Base-by-base conservation (phyloP, 352 stramenopile genomes). In the Phytophthora brassicae region DNA sequence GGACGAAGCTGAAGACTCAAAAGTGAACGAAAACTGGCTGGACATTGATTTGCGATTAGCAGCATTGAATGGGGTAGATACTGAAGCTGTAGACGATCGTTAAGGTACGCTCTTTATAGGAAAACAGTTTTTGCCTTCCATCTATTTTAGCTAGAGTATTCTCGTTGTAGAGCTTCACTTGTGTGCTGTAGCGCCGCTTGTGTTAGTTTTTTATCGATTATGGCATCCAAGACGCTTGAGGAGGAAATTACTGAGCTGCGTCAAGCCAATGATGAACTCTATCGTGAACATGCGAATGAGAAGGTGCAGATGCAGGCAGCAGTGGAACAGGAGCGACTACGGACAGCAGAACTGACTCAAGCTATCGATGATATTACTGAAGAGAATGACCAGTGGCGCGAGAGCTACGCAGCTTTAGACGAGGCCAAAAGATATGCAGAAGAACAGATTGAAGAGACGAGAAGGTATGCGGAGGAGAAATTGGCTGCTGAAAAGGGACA, bases 221-320 rank as follows among this genome's bases (percentile, higher is more conserved):
- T 62, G 46, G 56, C 48, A 16, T 53, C 70, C 36, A 72, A 76
- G 38, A 61, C 47, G 29, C 65, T 76, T n/a, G 69, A 86, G 42
- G 68, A 88, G 19, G 79, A 91, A 50, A 63, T 87, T 13, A 67
- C 70, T 7, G 68, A 77, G 45, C 70, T 89, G 13, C 74, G 77
- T 14, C 56, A 80, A 44, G 75, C 70, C 13, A 85, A 88, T 60
- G 84, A 91, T 35, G 58, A 68, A 33, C 64, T 90, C 0, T 87
- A 89, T 31, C 70, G 72, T 41, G 77, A 89, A 41, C 81, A 86
- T 50, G 79, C 80, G 4, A 85, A 88, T 47, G 84, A 90, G 20
- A 91, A 93, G 61, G 78, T 79, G 23, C 78, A 88, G 54, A 91
- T 91, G 78, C 84, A 93, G 52, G 67, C 84, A 26, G 70, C 74